A percentile compares a stretch with the other conserved stretches of the same genome.
These are phyloP conservation scores for Rhodosporidiobolus odoratus DNA, from an alignment of 768 basidiomycete species.

Conservation along the genomic window DNA sequence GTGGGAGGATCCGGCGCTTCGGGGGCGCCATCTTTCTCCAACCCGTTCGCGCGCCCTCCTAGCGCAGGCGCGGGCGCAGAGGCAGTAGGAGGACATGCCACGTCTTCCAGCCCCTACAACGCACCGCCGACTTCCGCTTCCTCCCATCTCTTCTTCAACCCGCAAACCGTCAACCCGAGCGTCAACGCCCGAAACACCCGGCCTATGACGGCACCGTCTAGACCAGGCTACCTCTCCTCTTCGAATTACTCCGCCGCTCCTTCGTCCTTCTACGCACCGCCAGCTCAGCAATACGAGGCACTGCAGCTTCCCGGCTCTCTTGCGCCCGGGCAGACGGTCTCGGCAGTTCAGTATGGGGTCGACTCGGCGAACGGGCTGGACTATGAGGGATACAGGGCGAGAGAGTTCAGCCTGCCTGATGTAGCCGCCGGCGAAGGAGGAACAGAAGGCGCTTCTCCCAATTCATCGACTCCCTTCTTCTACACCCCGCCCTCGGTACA, in stretches of 20 bases:
- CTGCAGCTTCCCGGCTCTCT: neutral
- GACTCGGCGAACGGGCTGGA: neutral
- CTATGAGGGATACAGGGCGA: neutral
- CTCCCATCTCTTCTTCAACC: constrained; percentile 23
- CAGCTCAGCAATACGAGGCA: constrained; percentile 8
- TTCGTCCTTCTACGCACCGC: constrained; percentile 29
- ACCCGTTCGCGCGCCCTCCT: constrained; percentile 9
- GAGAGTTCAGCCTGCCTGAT: constrained; percentile 19
- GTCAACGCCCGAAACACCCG: constrained; percentile 38
- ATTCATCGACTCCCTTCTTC: constrained; percentile 22
- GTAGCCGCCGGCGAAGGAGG: neutral
- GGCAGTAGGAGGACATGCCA: neutral
- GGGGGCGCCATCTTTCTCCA: neutral
- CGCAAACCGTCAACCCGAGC: constrained; percentile 12
- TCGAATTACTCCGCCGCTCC: constrained; percentile 10
- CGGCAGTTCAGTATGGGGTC: constrained; percentile 19
- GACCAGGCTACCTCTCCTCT: constrained; percentile 9
- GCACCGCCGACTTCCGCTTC: neutral
- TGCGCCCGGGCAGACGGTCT: too few species aligned
- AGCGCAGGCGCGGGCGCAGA: neutral
- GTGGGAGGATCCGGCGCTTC: neutral
- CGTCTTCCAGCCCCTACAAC: neutral
- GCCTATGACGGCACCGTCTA: constrained; percentile 37
- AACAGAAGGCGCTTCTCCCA: neutral
- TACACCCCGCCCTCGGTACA: constrained; percentile 13